Percentiles rank a stretch among this genome's conserved stretches.
These are phyloP conservation scores for Nematocida sp. DNA, from an alignment of 371 early-diverging fungal species.

Conservation along the genomic window DNA sequence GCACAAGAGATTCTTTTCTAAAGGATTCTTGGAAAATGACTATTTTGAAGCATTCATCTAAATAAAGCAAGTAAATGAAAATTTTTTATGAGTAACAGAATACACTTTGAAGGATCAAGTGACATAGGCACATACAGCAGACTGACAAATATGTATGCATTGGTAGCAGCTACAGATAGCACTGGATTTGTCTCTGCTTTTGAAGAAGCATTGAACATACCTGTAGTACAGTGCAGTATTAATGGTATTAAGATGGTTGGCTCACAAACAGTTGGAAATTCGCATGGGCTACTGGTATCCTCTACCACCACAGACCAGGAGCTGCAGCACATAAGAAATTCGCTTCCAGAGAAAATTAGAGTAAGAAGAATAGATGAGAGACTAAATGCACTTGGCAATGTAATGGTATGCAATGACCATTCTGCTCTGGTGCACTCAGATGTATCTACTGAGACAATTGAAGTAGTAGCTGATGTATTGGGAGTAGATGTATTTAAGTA, in stretches of 20 bases:
- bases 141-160: conserved; percentile 94
- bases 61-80: neutral
- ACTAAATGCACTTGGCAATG: conserved; percentile 93
- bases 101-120: conserved; percentile 86
- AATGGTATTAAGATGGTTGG: conserved; percentile 94
- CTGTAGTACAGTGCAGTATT: conserved; percentile 94
- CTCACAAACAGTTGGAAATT: conserved; percentile 83
- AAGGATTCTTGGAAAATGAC: neutral
- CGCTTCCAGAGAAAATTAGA: conserved; percentile 83
- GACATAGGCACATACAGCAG: conserved; percentile 94
- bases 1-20: no score
- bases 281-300: conserved; percentile 89
- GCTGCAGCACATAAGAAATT: conserved; percentile 90
- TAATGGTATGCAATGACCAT: conserved; percentile 97
- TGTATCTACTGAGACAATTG: conserved; percentile 80
- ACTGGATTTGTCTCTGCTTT: conserved; percentile 58
- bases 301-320: conserved; percentile 96
- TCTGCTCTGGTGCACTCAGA: conserved; percentile 97
- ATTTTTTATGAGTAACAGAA: conserved; percentile 61
- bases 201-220: conserved; percentile 84
- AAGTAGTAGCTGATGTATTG: conserved; percentile 90
- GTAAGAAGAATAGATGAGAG: conserved; percentile 95
- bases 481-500: conserved; percentile 95
- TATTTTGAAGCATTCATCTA: neutral
- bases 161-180: conserved; percentile 93